Percentiles rank a stretch among this genome's conserved stretches.
These are phyloP conservation scores for Cyclostephanos tholiformis DNA, from an alignment of 108 stramenopile genomes.

Conservation along the genomic window DNA sequence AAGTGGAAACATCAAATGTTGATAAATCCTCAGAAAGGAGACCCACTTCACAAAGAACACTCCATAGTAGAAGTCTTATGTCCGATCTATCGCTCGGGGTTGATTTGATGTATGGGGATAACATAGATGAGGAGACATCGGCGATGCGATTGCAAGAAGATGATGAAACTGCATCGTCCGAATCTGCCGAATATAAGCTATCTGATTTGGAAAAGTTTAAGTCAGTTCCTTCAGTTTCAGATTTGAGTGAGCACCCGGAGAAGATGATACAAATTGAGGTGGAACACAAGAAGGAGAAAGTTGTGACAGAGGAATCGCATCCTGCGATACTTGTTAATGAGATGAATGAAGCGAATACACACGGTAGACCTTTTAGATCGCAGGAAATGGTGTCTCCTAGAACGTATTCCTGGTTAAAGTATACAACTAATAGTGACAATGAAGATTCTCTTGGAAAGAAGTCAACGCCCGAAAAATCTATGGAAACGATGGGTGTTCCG, in stretches of 20 bases:
- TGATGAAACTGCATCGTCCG: constrained; percentile 17
- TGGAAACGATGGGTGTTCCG: not conserved
- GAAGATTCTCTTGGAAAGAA: not conserved
- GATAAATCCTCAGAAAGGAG: not conserved
- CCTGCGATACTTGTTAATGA: not conserved
- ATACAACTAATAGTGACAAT: constrained; percentile 9
- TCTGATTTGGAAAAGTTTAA: not conserved
- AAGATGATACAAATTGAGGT: not conserved
- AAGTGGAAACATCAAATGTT: not conserved
- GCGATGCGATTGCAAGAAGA: not conserved
- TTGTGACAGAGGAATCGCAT: not conserved
- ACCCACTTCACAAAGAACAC: not conserved
- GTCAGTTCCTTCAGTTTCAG: not conserved
- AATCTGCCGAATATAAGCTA: constrained; percentile 4
- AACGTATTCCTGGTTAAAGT: constrained; percentile 2
- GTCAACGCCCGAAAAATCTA: not conserved
- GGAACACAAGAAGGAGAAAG: not conserved
- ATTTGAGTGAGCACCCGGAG: not conserved
- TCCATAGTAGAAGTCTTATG: constrained; percentile 14
- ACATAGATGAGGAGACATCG: not conserved
- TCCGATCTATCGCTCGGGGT: constrained; percentile 46
- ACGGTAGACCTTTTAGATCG: constrained; percentile 2
- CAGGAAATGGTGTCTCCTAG: not conserved
- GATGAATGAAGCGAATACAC: not conserved
- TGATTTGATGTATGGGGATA: constrained; percentile 38